phyloP scores from a whole-genome alignment of 1,284 basidiomycete genomes.

The Cystobasidium slooffiae region DNA sequence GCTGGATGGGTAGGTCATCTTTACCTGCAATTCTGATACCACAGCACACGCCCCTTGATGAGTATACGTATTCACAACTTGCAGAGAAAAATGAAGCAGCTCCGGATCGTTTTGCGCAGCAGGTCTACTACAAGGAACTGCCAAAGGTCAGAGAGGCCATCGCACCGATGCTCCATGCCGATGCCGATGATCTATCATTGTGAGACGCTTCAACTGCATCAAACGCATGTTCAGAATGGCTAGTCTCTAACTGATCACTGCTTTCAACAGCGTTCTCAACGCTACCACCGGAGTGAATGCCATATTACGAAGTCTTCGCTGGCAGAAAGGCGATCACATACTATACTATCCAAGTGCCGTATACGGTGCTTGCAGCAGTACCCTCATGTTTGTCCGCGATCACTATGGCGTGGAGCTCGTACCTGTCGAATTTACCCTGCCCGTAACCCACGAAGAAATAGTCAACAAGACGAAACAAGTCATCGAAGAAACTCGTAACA shows the following conservation, averaged over 20 bases:
- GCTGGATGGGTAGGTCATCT: slow-evolving; percentile 9
- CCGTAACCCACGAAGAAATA: slow-evolving; percentile 52
- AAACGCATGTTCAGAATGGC: background rate
- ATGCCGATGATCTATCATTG: slow-evolving; percentile 53
- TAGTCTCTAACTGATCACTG: too few species aligned
- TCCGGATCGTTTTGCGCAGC: slow-evolving; percentile 47
- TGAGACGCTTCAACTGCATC: background rate
- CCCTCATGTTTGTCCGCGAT: slow-evolving; percentile 54
- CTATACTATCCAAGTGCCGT: slow-evolving; percentile 47
- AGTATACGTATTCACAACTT: slow-evolving; percentile 35
- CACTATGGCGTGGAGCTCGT: slow-evolving; percentile 51
- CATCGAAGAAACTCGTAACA: slow-evolving; percentile 42
- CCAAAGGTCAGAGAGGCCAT: slow-evolving; percentile 35
- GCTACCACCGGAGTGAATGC: slow-evolving; percentile 55
- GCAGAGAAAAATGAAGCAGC: slow-evolving; percentile 33
- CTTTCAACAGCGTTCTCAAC: slow-evolving; percentile 50
- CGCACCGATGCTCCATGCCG: slow-evolving; percentile 46
- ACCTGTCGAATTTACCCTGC: slow-evolving; percentile 52
- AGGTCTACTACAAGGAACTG: slow-evolving; percentile 43
- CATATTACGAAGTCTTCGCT: slow-evolving; percentile 52
- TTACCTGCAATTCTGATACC: background rate
- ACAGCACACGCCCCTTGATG: background rate
- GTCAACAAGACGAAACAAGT: slow-evolving; percentile 45
- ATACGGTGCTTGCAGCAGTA: slow-evolving; percentile 54
- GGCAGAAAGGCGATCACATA: slow-evolving; percentile 53